Evolutionary conservation across 2,329 filamentous ascomycete species (phyloP), one percentile per base, ranked within the genome.

Genomic region (Verticillium klebahnii): DNA sequence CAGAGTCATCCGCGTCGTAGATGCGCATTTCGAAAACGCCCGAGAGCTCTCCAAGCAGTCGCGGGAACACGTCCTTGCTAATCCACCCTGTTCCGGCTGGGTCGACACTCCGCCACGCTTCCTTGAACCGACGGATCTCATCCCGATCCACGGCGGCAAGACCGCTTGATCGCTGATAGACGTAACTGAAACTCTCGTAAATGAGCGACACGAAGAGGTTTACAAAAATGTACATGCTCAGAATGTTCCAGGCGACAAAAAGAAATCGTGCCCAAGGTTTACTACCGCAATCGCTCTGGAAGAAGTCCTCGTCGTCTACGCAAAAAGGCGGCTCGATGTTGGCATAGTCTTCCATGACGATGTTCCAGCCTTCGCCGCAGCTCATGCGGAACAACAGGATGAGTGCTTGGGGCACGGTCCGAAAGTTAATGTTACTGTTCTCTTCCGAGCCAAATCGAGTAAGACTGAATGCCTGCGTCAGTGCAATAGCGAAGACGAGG

Each of bases 161-260:
- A n/a, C 93, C 92, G 70, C 91, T 97, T 64, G 94, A 97, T 65
- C 93, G 87, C 78, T 99, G 96, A 74, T 98, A 99, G 66, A 99
- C 95, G 71, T 99, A 99, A 74, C 93, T 97, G 82, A 99, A 99
- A 77, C 93, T 98, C 79, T 99, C 95, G 78, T 96, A 99, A 68
- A 99, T 99, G 73, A 99, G 87, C 57, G 95, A 99, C 63, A 99
- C 94, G 75, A 99, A 99, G 72, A 99, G 80, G 71, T 94, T 97
- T 72, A 98, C 94, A 71, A 99, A 99, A 70, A 99, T 96, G 78
- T 99, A 99, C 95, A 99, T 99, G 90, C 94, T 98, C 76, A 99
- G 85, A 70, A 99, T 94, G 79, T 99, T 99, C 95, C 95, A 99
- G 5, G 90, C 87, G 62, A 98, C 93, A 79, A 99, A 99, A 11